A percentile compares a stretch with the other conserved stretches of the same genome.
phyloP scores from a whole-genome alignment of 2,329 filamentous ascomycete species.

The Stachybotrys echinatus region DNA sequence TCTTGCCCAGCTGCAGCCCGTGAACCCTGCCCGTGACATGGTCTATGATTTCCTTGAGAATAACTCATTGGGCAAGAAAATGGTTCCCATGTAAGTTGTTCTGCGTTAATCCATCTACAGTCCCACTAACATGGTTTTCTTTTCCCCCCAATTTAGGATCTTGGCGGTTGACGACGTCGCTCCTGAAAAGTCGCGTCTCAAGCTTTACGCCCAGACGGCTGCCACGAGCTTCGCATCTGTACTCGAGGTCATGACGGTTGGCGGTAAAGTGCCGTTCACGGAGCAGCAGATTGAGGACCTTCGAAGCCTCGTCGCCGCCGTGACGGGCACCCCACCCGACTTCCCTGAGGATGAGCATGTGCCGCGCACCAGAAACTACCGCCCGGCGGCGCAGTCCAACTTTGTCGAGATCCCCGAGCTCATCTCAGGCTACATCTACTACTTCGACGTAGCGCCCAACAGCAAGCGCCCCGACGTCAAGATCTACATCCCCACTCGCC shows the following conservation, averaged over 20 bases:
- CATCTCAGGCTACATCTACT: background rate
- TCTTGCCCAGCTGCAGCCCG: background rate
- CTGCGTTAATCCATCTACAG: background rate
- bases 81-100: conserved; percentile 1
- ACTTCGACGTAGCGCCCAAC: background rate
- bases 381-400: background rate
- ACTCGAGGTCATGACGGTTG: conserved; percentile 3
- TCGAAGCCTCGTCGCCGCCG: background rate
- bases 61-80: background rate
- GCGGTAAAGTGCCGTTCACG: conserved; percentile 1
- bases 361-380: background rate
- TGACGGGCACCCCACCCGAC: background rate
- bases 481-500: conserved; percentile 1
- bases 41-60: background rate
- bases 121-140: background rate
- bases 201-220: conserved; percentile 4
- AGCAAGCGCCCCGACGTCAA: conserved; percentile 1
- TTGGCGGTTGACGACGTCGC: conserved; percentile 3
- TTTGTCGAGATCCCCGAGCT: background rate
- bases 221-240: conserved; percentile 3
- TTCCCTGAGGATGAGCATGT: conserved; percentile 1
- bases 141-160: background rate
- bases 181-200: conserved; percentile 5
- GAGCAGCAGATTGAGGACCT: conserved; percentile 2
- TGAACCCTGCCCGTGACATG: background rate